Evolutionary conservation across 1,139 yeast genomes (phyloP), one percentile per base, ranked within the genome.

Genomic region (Ogataea hybrid): DNA sequence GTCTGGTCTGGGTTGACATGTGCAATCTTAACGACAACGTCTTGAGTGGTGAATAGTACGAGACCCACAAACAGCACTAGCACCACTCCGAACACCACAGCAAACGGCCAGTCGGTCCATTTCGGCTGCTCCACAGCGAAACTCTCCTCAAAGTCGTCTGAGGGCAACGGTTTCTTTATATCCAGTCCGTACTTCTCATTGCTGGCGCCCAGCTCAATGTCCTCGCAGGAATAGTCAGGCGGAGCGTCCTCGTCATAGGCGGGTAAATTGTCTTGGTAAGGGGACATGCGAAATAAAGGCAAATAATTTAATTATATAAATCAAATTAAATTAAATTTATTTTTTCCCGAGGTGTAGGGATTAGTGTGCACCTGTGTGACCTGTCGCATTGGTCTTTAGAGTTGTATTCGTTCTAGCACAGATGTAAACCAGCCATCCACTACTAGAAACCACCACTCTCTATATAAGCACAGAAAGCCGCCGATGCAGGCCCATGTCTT

Each of bases 31-130:
- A 16, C 22, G 6, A 28, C 7, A 4, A 25, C 3, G 10, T 23
- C 6, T 2, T 21, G 22, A 4, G 28, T 18, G 14, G 23, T 15
- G 23, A 25, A 25, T 8, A 18, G 25, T 15, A 33, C 23, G 4
- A 42, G n/a, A 6, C 39, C 47, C n/a, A 35, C 15, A 25, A 41
- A 48, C 12, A 32, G 28, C 14, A 31, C 28, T 8, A 44, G 18
- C 6, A 37, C 78, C 7, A 71, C 65, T 12, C 76, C 53, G 56
- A 87, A 84, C 48, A 88, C 69, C 2, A 83, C 54, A 0, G 85
- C 71, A 54, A 84, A 84, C 1, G 84, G 83, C 76, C 81, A 72
- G 59, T 88, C 96, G 53, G 85, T 82, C 67, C 73, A 77, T 51
- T 66, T 72, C 6, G 87, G 87, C 57, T 80, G 81, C 32, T 72